Conservation (phyloP, 768 basidiomycete genomes). For the Cystofilobasidium bisporidii region DNA sequence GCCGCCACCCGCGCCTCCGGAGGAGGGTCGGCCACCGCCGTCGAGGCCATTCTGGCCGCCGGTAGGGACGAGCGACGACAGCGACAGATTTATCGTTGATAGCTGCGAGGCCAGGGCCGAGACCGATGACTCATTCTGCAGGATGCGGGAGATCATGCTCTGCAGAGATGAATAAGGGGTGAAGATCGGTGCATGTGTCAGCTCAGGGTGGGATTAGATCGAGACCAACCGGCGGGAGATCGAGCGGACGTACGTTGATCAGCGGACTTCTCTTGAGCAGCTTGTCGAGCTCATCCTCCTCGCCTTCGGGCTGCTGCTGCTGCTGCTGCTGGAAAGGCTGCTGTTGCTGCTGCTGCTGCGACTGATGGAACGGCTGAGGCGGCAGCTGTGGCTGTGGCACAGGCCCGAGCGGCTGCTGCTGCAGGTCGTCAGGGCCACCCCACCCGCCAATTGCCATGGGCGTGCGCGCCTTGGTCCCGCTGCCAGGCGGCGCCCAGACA, state of each 20-base stretch:
- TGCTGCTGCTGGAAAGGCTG: background rate
- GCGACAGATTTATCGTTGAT: conserved; percentile 12
- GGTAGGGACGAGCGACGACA: conserved; percentile 13
- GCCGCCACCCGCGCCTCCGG: background rate
- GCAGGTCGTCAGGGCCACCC: background rate
- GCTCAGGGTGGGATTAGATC: no score
- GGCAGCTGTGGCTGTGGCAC: background rate
- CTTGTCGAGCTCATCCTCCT: conserved; percentile 17
- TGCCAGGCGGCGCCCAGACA: conserved; percentile 4
- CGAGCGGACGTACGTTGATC: conserved; percentile 2
- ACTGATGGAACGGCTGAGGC: background rate
- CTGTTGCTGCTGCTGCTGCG: background rate
- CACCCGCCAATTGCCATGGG: background rate
- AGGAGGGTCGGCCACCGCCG: background rate
- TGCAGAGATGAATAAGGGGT: no score
- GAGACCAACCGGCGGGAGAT: no score
- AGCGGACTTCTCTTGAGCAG: conserved; percentile 14
- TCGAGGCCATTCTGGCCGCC: background rate
- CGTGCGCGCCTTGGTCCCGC: background rate
- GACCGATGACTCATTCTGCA: conserved; percentile 8
- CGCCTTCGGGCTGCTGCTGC: background rate
- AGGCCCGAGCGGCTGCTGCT: background rate
- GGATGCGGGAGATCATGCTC: conserved; percentile 16
- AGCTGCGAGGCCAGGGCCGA: conserved; percentile 21
- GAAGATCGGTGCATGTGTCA: no score